Conservation (phyloP, 345 rosid species). For the Citropsis articulata region DNA sequence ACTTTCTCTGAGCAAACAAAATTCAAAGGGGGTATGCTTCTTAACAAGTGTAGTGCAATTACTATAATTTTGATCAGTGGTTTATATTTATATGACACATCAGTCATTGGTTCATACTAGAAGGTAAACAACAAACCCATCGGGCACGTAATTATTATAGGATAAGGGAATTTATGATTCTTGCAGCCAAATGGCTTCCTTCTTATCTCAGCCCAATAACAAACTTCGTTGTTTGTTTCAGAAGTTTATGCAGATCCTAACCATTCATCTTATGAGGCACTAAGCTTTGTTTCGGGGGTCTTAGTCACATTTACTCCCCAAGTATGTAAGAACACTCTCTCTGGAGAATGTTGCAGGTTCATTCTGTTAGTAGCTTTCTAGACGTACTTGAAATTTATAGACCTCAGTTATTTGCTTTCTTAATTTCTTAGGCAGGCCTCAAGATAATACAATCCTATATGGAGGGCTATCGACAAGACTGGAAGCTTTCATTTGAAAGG, state of each 20-base stretch:
- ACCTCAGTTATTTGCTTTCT: neutral
- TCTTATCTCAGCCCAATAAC: slow-evolving; percentile 16
- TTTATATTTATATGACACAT: neutral
- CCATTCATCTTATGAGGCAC: slow-evolving; percentile 73
- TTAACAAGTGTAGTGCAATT: neutral
- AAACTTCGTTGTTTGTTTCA: slow-evolving; percentile 27
- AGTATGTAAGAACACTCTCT: slow-evolving; percentile 37
- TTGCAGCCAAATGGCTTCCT: slow-evolving; percentile 3
- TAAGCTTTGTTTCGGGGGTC: slow-evolving; percentile 75
- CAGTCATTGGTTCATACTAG: neutral
- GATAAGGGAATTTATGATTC: neutral
- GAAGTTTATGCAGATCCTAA: slow-evolving; percentile 96
- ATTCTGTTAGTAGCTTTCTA: neutral
- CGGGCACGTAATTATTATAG: neutral
- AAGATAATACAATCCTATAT: slow-evolving; percentile 79
- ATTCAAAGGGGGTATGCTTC: slow-evolving; percentile 73
- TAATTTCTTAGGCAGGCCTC: slow-evolving; percentile 64
- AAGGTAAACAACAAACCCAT: neutral
- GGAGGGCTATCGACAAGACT: slow-evolving; percentile 96
- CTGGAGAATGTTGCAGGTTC: neutral
- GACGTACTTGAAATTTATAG: neutral
- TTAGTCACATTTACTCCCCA: slow-evolving; percentile 77
- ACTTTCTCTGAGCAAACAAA: slow-evolving; percentile 78
- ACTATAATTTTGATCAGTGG: neutral
- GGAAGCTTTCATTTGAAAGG: slow-evolving; percentile 81